Evolutionary conservation across 495 filamentous ascomycete species (phyloP), one percentile per base, ranked within the genome.

Genomic region (Xylaria acuta): DNA sequence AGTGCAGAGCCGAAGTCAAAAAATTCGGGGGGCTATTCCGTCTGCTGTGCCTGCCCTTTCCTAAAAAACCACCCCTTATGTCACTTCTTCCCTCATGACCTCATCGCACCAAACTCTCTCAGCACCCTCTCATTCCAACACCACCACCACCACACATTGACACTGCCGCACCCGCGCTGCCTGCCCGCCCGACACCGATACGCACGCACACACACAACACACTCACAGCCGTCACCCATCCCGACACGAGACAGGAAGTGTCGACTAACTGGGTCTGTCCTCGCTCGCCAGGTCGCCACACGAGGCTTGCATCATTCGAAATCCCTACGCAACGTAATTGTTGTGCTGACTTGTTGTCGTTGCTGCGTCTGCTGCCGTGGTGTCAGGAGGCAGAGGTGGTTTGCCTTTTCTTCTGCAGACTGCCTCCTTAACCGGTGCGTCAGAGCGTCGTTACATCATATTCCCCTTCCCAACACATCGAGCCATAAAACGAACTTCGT

Each of bases 81-180:
- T 79, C 77, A 79, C 77, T 79, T 79, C 77, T 79, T 79, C 76
- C 77, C 77, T 79, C 77, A 79, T 79, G 77, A 79, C 77, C 77
- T 79, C 77, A 79, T 79, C 77, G 77, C 76, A 72, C 62, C 77
- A 76, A 76, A 72, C 74, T 79, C 74, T 79, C 70, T 73, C 76
- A 74, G 72, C 74, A 76, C 74, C 69, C 77, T 71, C 70, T 73
- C 75, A 64, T 67, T 69, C 70, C 59, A 75, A 72, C 67, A 59
- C 58, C 58, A 73, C 62, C 75, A 72, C 72, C 67, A 66, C 38
- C 43, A 49, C 72, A 71, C 63, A 60, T 22, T 40, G n/a, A 8
- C 66, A 73, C 71, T 40, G 43, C 63, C 22, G 40, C 62, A 16
- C 18, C 64, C 64, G 64, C 64, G n/a, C 36, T 34, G 51, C 54